Base-by-base conservation (phyloP, 495 filamentous ascomycete species). In the Sabuloglossum arenarium region DNA sequence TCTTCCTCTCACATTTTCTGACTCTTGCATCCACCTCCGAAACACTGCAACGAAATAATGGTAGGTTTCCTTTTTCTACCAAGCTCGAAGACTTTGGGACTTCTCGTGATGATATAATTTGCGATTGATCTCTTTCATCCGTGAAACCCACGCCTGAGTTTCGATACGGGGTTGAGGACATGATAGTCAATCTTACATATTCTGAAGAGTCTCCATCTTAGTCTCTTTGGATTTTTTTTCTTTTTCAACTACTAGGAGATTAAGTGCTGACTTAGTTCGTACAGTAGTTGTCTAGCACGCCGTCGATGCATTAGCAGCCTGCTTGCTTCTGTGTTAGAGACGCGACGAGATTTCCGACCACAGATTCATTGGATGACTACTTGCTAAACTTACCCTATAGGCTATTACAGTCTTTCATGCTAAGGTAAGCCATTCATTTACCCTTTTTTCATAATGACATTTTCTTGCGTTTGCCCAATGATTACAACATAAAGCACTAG, bases 171-270 rank as follows among this genome's bases (percentile, higher is more conserved):
- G 60, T 69, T 73, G 73, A 66, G 65, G 76, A 61, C n/a, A 73
- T 91, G 88, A 94, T 82, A 91, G 79, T 83, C 73, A 76, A 78
- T 88, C 86, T 94, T 91, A 93, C 86, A 91, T 90, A 90, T 91
- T 84, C 87, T 94, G 87, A 94, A 65, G 58, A 49, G 45, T 24
- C 16, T 39, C 30, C n/a, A 21, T n/a, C 19, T 21, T 10, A 3
- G n/a, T n/a, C n/a, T n/a, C n/a, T n/a, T n/a, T n/a, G n/a, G n/a
- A 43, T 10, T 4, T 43, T 23, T 21, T 43, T 43, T 37, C 34
- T 37, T 14, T 37, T 6, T 6, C 34, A 14, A 2, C 3, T 43
- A 21, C n/a, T 23, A 21, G 16, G 39, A 21, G 39, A 37, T 10
- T 10, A 23, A 21, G n/a, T 10, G 39, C 39, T 43, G 39, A 43